phyloP scores from a whole-genome alignment of 192 early-diverging fungal genomes.

The Coemansia sp. region DNA sequence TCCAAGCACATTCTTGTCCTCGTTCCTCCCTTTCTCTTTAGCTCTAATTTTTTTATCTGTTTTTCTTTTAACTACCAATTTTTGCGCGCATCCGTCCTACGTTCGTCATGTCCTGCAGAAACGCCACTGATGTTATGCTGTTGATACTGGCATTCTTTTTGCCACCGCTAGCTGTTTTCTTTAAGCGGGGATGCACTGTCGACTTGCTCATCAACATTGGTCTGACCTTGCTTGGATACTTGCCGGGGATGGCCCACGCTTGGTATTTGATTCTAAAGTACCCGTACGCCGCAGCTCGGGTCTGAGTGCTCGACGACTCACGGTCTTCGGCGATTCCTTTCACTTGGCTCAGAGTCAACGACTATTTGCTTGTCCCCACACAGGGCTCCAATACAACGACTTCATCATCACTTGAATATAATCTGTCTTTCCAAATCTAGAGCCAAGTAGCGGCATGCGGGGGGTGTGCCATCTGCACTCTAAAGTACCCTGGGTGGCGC shows the following conservation, averaged over 20 bases:
- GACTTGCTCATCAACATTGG: constrained; percentile 72
- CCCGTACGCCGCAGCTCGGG: not conserved
- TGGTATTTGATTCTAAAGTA: constrained; percentile 60
- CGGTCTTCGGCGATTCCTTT: not conserved
- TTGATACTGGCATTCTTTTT: constrained; percentile 57
- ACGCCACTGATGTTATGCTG: constrained; percentile 30
- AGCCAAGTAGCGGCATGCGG: no score
- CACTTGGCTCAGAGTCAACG: no score
- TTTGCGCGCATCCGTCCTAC: not conserved
- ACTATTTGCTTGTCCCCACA: no score
- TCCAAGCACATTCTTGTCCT: not conserved
- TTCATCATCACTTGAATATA: not conserved
- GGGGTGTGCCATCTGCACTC: no score
- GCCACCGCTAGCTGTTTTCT: constrained; percentile 66
- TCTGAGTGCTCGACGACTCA: not conserved
- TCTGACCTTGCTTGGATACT: constrained; percentile 68
- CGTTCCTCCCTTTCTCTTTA: not conserved
- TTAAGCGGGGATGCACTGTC: constrained; percentile 60
- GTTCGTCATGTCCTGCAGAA: constrained; percentile 16
- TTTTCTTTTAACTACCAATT: constrained; percentile 10
- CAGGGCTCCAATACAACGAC: no score
- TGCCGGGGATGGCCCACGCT: constrained; percentile 72
- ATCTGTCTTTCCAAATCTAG: not conserved
- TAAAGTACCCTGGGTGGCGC: no score
- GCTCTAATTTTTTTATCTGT: not conserved